Evolutionary conservation across 352 stramenopile species (phyloP).

Genomic region (Globisporangium yorkense): DNA sequence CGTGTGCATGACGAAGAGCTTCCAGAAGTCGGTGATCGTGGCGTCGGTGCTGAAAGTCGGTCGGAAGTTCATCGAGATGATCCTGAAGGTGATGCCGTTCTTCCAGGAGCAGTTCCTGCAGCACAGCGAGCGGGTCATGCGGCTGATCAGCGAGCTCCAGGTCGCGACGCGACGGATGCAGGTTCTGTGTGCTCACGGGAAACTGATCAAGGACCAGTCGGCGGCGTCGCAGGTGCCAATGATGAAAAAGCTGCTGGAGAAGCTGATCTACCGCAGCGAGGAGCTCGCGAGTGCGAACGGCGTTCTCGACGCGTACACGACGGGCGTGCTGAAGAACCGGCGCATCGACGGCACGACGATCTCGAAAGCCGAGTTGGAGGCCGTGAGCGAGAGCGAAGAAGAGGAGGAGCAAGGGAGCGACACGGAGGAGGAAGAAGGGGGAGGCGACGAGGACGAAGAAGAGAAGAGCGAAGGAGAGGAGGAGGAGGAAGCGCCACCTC

Average conservation of each 20-base stretch:
- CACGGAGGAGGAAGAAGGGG: constrained; percentile 13
- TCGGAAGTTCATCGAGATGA: constrained; percentile 43
- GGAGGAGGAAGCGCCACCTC: background rate
- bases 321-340: constrained; percentile 56
- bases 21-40: constrained; percentile 41
- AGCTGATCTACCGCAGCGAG: constrained; percentile 51
- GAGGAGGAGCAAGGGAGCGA: constrained; percentile 18
- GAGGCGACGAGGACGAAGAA: constrained; percentile 13
- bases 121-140: constrained; percentile 45
- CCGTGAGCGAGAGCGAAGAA: constrained; percentile 11
- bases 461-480: constrained; percentile 17
- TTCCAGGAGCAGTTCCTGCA: constrained; percentile 41
- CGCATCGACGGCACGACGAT: constrained; percentile 66
- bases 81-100: constrained; percentile 49
- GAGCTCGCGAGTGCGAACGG: constrained; percentile 50
- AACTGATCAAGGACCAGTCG: constrained; percentile 48
- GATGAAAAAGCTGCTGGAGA: constrained; percentile 57
- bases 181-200: constrained; percentile 55
- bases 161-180: constrained; percentile 56
- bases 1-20: constrained; percentile 52
- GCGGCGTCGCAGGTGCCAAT: constrained; percentile 51
- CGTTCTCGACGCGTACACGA: constrained; percentile 50
- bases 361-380: constrained; percentile 30
- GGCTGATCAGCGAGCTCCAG: constrained; percentile 48
- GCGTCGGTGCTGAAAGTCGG: constrained; percentile 46